Evolutionary conservation across 2,329 filamentous ascomycete genomes (phyloP).

Genomic region (Colletotrichum sp.): DNA sequence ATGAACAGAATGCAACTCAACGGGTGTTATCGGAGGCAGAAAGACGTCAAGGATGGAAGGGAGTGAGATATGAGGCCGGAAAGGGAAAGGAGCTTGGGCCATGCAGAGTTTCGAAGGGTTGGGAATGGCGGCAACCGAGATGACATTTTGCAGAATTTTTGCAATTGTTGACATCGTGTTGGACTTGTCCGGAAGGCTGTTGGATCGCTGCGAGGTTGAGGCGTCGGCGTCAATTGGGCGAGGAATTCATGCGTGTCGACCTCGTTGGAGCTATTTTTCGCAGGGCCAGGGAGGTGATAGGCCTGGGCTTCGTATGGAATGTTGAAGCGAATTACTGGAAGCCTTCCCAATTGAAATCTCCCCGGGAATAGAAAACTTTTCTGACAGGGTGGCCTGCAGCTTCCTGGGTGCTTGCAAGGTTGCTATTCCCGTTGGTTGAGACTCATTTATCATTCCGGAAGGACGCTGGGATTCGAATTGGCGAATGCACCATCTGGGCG

Average conservation of each 20-base stretch:
- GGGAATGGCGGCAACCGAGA: neutral
- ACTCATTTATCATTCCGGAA: neutral
- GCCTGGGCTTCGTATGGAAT: neutral
- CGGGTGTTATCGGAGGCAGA: neutral
- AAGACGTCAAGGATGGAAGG: neutral
- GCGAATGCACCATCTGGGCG: neutral
- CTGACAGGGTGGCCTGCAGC: neutral
- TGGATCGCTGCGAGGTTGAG: neutral
- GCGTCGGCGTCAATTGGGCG: neutral
- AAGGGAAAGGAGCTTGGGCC: slow-evolving; percentile 14
- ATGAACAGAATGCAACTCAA: neutral
- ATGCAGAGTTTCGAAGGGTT: neutral
- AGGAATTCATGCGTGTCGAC: neutral
- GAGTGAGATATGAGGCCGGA: neutral
- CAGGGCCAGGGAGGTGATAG: neutral
- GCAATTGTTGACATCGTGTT: neutral
- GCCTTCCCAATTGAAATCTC: neutral
- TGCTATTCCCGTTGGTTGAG: neutral
- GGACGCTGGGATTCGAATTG: neutral
- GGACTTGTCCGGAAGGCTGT: neutral
- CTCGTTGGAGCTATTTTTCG: neutral
- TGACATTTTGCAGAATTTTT: neutral
- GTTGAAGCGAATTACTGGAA: neutral
- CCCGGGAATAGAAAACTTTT: neutral
- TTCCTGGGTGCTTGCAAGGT: neutral